These are phyloP conservation scores for Pyricularia pennisetigena DNA, from an alignment of 2,329 filamentous ascomycete species.

Conservation along the genomic window DNA sequence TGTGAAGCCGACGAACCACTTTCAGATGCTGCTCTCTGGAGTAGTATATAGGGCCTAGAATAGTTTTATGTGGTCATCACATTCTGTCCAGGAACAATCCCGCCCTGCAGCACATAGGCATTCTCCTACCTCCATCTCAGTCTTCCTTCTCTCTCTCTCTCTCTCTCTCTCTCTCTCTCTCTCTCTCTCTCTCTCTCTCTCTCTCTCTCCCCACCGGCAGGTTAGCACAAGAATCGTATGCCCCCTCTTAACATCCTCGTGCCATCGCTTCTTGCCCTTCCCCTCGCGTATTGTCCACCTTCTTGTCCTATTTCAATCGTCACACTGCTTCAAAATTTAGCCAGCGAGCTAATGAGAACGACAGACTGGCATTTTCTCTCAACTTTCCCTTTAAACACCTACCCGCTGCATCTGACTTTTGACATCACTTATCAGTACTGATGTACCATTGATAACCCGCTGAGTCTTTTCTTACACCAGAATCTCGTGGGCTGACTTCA, in stretches of 20 bases:
- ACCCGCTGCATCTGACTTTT: not conserved
- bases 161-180: no score
- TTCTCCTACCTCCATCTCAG: no score
- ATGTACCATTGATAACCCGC: not conserved
- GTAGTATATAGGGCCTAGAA: not conserved
- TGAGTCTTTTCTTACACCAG: not conserved
- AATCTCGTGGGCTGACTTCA: not conserved
- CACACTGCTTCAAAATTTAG: no score
- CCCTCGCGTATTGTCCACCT: not conserved
- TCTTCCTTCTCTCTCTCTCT: no score
- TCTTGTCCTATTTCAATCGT: not conserved
- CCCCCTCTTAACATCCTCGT: not conserved
- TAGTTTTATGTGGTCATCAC: not conserved
- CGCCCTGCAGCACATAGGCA: not conserved
- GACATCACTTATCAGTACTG: not conserved
- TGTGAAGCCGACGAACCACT: constrained; percentile 27
- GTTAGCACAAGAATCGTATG: no score
- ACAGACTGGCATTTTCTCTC: not conserved
- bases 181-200: no score
- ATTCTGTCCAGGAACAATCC: not conserved
- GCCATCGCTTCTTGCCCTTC: not conserved
- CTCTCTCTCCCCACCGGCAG: not conserved
- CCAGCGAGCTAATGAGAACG: not conserved
- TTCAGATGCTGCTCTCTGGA: not conserved
- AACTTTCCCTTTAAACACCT: not conserved